These are phyloP conservation scores for Naumovozyma castellii DNA, from an alignment of 805 yeast genomes.

Conservation along the genomic window DNA sequence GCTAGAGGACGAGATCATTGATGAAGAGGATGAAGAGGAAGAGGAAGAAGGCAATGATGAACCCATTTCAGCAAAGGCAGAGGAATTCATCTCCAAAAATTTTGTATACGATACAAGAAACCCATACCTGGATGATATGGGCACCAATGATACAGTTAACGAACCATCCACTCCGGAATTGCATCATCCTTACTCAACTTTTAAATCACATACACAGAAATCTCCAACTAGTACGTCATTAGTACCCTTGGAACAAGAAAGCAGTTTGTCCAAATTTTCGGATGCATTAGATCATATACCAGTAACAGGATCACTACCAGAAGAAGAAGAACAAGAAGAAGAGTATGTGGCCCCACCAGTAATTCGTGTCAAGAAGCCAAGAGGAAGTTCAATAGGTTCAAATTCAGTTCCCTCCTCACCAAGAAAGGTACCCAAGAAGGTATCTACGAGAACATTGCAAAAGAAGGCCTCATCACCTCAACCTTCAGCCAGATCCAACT, in stretches of 20 bases:
- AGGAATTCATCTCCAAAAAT: background rate
- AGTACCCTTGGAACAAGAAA: conserved; percentile 15
- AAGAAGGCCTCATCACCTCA: background rate
- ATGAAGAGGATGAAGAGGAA: conserved; percentile 3
- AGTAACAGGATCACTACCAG: background rate
- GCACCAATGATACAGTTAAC: background rate
- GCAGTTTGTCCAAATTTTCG: conserved; percentile 20
- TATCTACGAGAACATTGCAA: background rate
- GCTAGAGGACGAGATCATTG: conserved; percentile 2
- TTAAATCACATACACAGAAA: background rate
- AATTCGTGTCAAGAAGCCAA: background rate
- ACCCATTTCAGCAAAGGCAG: background rate
- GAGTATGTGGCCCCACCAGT: no score
- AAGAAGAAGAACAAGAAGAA: no score
- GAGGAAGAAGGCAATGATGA: conserved; percentile 22
- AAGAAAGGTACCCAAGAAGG: background rate
- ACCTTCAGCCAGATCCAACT: no score
- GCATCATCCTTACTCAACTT: conserved; percentile 2
- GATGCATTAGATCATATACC: conserved; percentile 24
- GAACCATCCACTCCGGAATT: background rate
- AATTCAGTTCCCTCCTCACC: conserved; percentile 1
- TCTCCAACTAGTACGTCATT: background rate
- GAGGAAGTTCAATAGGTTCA: background rate
- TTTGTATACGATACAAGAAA: conserved; percentile 1
- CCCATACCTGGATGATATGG: conserved; percentile 2